phyloP scores from a whole-genome alignment of 257 asterid species.

The Ocimum tenuiflorum region DNA sequence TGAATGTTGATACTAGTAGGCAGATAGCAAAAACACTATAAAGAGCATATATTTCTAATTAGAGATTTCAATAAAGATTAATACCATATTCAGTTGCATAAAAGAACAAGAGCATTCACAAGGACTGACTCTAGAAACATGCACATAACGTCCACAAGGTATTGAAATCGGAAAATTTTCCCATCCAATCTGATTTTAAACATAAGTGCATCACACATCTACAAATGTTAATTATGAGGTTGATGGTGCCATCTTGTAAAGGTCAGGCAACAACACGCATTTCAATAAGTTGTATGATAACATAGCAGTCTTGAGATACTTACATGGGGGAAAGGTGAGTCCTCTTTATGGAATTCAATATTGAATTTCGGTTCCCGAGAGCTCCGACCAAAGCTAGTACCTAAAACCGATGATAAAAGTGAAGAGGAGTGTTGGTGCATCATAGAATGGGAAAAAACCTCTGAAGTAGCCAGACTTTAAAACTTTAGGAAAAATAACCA shows the following conservation, averaged over 20 bases:
- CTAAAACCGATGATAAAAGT: constrained; percentile 29
- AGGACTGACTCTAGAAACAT: background rate
- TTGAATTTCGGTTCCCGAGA: constrained; percentile 85
- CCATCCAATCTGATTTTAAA: background rate
- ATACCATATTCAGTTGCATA: background rate
- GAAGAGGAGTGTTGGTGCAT: background rate
- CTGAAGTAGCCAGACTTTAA: background rate
- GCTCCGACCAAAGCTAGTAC: constrained; percentile 64
- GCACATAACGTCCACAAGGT: background rate
- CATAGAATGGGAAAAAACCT: background rate
- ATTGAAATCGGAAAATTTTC: background rate
- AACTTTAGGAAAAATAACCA: background rate
- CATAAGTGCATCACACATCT: background rate
- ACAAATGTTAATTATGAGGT: background rate
- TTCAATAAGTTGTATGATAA: background rate
- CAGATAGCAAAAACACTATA: background rate
- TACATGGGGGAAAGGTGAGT: constrained; percentile 72
- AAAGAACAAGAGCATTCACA: no score
- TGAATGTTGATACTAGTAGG: background rate
- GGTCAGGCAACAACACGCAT: background rate
- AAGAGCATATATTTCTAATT: background rate
- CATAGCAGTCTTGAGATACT: constrained; percentile 25
- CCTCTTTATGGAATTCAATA: constrained; percentile 78
- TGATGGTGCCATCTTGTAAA: constrained; percentile 4
- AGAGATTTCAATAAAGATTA: background rate